phyloP scores from a whole-genome alignment of 2,329 filamentous ascomycete genomes.

The Scedosporium aurantiacum region DNA sequence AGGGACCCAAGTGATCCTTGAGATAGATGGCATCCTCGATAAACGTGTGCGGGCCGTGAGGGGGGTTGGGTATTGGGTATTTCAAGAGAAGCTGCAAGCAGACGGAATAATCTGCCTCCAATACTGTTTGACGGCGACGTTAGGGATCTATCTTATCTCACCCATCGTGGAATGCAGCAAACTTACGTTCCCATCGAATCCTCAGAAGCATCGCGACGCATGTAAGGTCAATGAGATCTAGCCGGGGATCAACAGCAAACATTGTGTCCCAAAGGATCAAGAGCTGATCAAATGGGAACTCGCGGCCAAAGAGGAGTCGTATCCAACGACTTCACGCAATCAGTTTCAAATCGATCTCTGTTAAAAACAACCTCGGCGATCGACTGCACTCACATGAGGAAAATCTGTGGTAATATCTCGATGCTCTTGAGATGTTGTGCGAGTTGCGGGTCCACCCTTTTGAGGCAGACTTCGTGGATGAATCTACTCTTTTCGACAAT shows the following conservation, averaged over 20 bases:
- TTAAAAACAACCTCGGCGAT: neutral
- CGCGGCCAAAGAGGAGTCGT: constrained; percentile 79
- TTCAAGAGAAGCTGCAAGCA: constrained; percentile 74
- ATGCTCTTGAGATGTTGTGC: constrained; percentile 69
- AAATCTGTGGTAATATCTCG: constrained; percentile 92
- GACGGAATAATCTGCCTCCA: constrained; percentile 78
- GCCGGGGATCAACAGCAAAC: constrained; percentile 71
- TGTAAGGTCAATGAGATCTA: constrained; percentile 79
- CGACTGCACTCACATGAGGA: constrained; percentile 61
- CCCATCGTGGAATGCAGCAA: neutral
- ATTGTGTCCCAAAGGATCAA: constrained; percentile 83
- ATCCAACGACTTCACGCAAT: constrained; percentile 67
- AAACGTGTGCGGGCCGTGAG: constrained; percentile 63
- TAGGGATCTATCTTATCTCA: constrained; percentile 12
- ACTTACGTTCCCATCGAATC: constrained; percentile 77
- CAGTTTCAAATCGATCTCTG: neutral
- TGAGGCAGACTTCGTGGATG: constrained; percentile 75
- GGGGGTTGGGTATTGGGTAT: constrained; percentile 58
- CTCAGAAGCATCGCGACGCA: constrained; percentile 89
- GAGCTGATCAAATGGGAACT: constrained; percentile 80
- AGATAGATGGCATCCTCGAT: constrained; percentile 78
- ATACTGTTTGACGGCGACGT: constrained; percentile 38
- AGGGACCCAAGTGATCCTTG: constrained; percentile 48
- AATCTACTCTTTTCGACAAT: constrained; percentile 79
- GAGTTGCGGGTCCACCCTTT: constrained; percentile 71